Evolutionary conservation across 352 stramenopile species (phyloP).

Genomic region (Phytophthora citrophthora): DNA sequence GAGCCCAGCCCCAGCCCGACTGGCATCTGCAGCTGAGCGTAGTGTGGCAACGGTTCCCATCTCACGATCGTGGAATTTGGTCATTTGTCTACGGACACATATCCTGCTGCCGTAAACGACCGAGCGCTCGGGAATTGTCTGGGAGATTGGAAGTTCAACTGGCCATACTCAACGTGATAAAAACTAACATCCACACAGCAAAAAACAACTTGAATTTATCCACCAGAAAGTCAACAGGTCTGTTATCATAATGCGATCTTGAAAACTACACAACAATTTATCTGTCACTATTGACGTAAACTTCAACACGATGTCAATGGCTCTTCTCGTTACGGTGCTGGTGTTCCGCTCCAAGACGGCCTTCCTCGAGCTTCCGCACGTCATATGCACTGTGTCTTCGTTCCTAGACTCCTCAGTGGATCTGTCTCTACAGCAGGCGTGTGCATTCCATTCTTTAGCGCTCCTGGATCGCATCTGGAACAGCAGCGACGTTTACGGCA

Average conservation of each 20-base stretch:
- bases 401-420: neutral
- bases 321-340: neutral
- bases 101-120: conserved; percentile 3
- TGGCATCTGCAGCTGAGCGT: conserved; percentile 9
- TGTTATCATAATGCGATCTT: neutral
- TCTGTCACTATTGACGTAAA: neutral
- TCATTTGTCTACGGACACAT: neutral
- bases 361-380: neutral
- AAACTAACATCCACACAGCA: neutral
- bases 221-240: conserved; percentile 5
- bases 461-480: neutral
- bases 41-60: conserved; percentile 7
- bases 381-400: neutral
- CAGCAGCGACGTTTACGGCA: conserved; percentile 1
- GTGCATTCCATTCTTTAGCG: neutral
- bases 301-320: neutral
- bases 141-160: conserved; percentile 14
- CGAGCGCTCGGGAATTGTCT: conserved; percentile 6
- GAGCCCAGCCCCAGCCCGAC: conserved; percentile 4
- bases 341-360: neutral
- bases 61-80: conserved; percentile 4
- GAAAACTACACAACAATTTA: neutral
- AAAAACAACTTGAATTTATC: conserved; percentile 1
- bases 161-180: neutral
- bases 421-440: neutral